phyloP scores from a whole-genome alignment of 2,329 filamentous ascomycete genomes.

The Pyrenochaeta sp. region DNA sequence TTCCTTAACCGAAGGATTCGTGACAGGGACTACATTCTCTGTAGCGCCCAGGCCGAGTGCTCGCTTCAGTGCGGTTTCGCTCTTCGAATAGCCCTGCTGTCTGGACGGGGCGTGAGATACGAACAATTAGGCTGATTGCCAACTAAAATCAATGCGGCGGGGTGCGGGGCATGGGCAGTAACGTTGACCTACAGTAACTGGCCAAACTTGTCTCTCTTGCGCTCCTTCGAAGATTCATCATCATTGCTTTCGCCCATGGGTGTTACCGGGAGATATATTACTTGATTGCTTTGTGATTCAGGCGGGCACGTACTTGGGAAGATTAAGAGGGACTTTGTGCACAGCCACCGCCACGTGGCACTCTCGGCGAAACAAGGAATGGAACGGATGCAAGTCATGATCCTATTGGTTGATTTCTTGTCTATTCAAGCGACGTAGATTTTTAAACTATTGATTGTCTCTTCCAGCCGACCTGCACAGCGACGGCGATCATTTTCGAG shows the following conservation, averaged over 20 bases:
- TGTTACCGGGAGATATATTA: too few species aligned
- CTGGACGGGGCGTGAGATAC: slow-evolving; percentile 8
- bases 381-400: too few species aligned
- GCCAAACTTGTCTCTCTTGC: slow-evolving; percentile 10
- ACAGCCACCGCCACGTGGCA: slow-evolving; percentile 14
- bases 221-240: slow-evolving; percentile 2
- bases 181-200: slow-evolving; percentile 13
- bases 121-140: not conserved
- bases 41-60: slow-evolving; percentile 54
- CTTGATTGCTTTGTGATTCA: too few species aligned
- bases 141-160: not conserved
- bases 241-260: slow-evolving; percentile 9
- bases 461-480: too few species aligned
- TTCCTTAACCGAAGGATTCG: slow-evolving; percentile 48
- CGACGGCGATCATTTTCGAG: too few species aligned
- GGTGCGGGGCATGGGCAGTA: slow-evolving; percentile 1
- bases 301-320: too few species aligned
- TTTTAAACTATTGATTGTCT: too few species aligned
- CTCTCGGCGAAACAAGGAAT: too few species aligned
- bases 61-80: slow-evolving; percentile 53
- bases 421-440: too few species aligned
- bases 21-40: slow-evolving; percentile 55
- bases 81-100: slow-evolving; percentile 37
- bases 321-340: not conserved
- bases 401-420: too few species aligned